phyloP scores from a whole-genome alignment of 2,329 filamentous ascomycete genomes.

The Orbilia brochopaga region DNA sequence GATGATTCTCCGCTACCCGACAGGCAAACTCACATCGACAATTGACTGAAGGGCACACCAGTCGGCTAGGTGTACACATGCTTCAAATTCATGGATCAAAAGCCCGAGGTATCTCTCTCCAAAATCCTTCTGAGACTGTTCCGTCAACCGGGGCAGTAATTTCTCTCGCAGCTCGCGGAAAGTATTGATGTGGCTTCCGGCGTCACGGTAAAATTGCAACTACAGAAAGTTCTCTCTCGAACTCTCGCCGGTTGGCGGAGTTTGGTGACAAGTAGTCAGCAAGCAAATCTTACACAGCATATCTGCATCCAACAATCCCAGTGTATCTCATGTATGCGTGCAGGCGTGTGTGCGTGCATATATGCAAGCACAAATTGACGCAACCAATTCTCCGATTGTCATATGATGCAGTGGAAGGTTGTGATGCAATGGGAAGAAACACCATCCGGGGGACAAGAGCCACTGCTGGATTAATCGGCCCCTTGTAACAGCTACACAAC shows the following conservation, averaged over 20 bases:
- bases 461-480: too few relatives aligned
- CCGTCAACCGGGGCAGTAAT: conserved; percentile 27
- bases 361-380: too few relatives aligned
- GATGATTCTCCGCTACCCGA: not conserved
- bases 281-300: not conserved
- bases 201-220: conserved; percentile 35
- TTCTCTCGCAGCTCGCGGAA: conserved; percentile 33
- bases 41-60: conserved; percentile 72
- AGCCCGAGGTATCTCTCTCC: conserved; percentile 60
- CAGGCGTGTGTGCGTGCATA: too few relatives aligned
- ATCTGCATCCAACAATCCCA: too few relatives aligned
- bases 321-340: too few relatives aligned
- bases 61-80: conserved; percentile 68
- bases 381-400: too few relatives aligned
- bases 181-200: conserved; percentile 32
- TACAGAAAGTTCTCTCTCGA: not conserved
- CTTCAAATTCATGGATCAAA: conserved; percentile 80
- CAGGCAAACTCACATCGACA: conserved; percentile 59
- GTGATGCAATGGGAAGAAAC: too few relatives aligned
- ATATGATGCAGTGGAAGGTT: too few relatives aligned
- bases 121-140: conserved; percentile 39
- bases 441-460: too few relatives aligned
- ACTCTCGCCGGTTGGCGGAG: not conserved
- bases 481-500: conserved; percentile 6
- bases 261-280: conserved; percentile 2